phyloP scores from a whole-genome alignment of 257 asterid species.

The Nicotiana sylvestris region DNA sequence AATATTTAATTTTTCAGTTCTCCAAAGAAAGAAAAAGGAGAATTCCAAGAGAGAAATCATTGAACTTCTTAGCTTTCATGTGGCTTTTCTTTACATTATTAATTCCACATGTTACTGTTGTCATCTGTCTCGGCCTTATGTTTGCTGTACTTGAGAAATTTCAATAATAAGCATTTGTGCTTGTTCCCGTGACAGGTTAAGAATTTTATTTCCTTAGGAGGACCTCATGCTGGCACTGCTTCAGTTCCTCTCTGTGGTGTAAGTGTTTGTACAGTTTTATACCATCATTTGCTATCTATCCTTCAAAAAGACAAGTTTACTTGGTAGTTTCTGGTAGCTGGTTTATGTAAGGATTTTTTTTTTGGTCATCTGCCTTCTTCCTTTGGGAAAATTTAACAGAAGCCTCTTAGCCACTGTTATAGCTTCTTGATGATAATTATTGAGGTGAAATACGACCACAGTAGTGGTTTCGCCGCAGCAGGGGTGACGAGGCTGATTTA shows the following conservation, averaged over 20 bases:
- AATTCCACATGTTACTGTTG: neutral
- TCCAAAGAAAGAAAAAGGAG: slow-evolving; percentile 1
- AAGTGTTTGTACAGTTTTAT: slow-evolving; percentile 29
- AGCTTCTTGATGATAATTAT: neutral
- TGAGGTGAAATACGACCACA: neutral
- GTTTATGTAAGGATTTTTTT: neutral
- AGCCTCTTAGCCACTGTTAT: neutral
- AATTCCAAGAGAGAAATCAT: neutral
- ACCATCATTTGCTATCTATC: neutral
- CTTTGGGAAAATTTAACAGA: neutral
- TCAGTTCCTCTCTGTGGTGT: slow-evolving; percentile 98
- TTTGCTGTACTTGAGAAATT: slow-evolving; percentile 15
- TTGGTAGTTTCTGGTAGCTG: neutral
- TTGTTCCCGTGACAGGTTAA: slow-evolving; percentile 47
- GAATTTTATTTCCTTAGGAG: slow-evolving; percentile 79
- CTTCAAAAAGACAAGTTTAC: neutral
- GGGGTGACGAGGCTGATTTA: neutral
- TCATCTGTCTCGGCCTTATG: neutral
- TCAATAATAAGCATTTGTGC: neutral
- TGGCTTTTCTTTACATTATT: neutral
- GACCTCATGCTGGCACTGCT: slow-evolving; percentile 99
- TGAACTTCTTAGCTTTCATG: neutral
- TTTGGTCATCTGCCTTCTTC: neutral
- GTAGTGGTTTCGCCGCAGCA: neutral
- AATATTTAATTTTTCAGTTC: neutral